These are phyloP conservation scores for Sesbania bispinosa DNA, from an alignment of 306 rosid genomes.

Conservation along the genomic window DNA sequence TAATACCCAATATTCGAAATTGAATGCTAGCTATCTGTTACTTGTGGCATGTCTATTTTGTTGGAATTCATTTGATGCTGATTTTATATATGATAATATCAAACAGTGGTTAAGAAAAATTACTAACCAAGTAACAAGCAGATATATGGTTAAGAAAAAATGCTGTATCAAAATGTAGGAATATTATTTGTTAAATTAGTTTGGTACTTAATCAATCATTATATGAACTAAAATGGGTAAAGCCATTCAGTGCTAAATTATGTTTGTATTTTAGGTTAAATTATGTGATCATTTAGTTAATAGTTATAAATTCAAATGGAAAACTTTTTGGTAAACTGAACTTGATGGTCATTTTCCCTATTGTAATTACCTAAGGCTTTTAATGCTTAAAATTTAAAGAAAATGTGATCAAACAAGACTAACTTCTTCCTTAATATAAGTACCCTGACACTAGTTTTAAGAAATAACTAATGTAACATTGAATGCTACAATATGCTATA, in stretches of 20 bases:
- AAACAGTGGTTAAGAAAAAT: not conserved
- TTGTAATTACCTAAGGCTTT: not conserved
- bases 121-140: not conserved
- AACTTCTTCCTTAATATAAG: not conserved
- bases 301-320: not conserved
- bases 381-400: not conserved
- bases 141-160: not conserved
- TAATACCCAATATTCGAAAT: slow-evolving; percentile 12
- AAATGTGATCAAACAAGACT: not conserved
- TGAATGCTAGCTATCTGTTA: slow-evolving; percentile 1
- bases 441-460: not conserved
- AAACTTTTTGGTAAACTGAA: not conserved
- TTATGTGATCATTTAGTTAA: not conserved
- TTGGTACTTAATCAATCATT: not conserved
- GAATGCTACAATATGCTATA: not conserved
- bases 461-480: slow-evolving; percentile 8
- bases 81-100: not conserved
- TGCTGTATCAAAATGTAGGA: not conserved
- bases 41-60: not conserved
- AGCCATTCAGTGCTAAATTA: not conserved
- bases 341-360: not conserved
- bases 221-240: not conserved
- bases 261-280: not conserved
- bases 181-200: not conserved
- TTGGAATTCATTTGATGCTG: slow-evolving; percentile 13